These are phyloP conservation scores for Erythrobasidium hasegawianum DNA, from an alignment of 1,284 basidiomycete genomes.

Conservation along the genomic window DNA sequence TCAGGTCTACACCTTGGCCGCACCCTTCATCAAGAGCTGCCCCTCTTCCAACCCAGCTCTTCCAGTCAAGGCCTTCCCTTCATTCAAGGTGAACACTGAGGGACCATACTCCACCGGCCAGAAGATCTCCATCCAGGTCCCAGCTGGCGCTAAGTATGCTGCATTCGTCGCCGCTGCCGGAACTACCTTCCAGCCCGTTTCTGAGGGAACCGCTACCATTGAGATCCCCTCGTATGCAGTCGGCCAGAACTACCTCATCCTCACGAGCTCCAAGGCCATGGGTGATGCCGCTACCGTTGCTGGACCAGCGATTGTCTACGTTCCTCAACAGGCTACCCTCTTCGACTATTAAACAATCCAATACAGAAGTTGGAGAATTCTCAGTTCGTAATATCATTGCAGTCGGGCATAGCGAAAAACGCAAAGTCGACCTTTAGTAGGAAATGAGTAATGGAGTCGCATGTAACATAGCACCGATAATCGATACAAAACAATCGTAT, in stretches of 20 bases:
- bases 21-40: conserved; percentile 53
- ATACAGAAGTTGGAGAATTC: too few species aligned
- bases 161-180: conserved; percentile 52
- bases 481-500: too few species aligned
- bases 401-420: too few species aligned
- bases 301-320: conserved; percentile 52
- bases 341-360: conserved; percentile 8
- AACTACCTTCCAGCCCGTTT: conserved; percentile 49
- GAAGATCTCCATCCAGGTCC: conserved; percentile 45
- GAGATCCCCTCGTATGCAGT: conserved; percentile 14
- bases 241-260: conserved; percentile 36
- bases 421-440: too few species aligned
- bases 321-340: conserved; percentile 26
- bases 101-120: conserved; percentile 44
- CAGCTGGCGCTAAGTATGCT: conserved; percentile 46
- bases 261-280: conserved; percentile 46
- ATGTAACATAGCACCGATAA: too few species aligned
- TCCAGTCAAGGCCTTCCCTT: conserved; percentile 52
- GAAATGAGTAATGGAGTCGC: too few species aligned
- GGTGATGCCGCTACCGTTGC: conserved; percentile 53
- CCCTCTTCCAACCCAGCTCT: conserved; percentile 55
- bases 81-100: conserved; percentile 48
- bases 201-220: conserved; percentile 40
- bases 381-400: too few species aligned
- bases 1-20: conserved; percentile 47